phyloP scores from a whole-genome alignment of 345 rosid genomes.

The Moricandia arvensis region DNA sequence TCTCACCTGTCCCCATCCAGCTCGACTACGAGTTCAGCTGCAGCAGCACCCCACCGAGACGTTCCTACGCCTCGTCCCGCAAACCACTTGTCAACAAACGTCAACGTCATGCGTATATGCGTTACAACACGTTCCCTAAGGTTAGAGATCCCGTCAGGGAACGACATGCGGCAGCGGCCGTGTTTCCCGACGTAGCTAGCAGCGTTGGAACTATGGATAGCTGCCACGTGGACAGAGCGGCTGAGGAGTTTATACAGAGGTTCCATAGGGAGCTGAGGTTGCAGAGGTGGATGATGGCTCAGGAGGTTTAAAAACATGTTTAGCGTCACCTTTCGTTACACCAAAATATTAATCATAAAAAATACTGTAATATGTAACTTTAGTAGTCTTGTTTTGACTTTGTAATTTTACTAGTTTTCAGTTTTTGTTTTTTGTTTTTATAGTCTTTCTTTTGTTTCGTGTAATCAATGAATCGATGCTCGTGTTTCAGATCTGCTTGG shows the following conservation, averaged over 20 bases:
- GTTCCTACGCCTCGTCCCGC: slow-evolving; percentile 35
- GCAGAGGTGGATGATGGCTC: slow-evolving; percentile 49
- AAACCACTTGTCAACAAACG: slow-evolving; percentile 32
- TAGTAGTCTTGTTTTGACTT: slow-evolving; percentile 24
- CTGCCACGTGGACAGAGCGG: slow-evolving; percentile 66
- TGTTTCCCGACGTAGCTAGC: slow-evolving; percentile 55
- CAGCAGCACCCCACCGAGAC: slow-evolving; percentile 80
- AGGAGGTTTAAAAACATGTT: slow-evolving; percentile 19
- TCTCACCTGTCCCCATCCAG: slow-evolving; percentile 57
- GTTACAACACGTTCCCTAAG: slow-evolving; percentile 30
- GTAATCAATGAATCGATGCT: slow-evolving; percentile 16
- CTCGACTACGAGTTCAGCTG: slow-evolving; percentile 92
- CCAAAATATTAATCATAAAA: background rate
- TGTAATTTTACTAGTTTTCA: background rate
- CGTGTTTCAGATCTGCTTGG: slow-evolving; percentile 28
- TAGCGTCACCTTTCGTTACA: background rate
- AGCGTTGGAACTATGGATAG: slow-evolving; percentile 53
- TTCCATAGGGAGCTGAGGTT: slow-evolving; percentile 64
- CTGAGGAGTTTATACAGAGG: slow-evolving; percentile 86
- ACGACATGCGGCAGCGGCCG: slow-evolving; percentile 45
- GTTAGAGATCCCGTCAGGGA: slow-evolving; percentile 26
- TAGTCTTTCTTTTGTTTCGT: background rate
- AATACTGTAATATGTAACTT: slow-evolving; percentile 7
- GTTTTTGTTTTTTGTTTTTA: background rate
- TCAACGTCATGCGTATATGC: slow-evolving; percentile 28